phyloP scores from a whole-genome alignment of 2,329 filamentous ascomycete species.

The Immersiporthe knoxdaviesiana region DNA sequence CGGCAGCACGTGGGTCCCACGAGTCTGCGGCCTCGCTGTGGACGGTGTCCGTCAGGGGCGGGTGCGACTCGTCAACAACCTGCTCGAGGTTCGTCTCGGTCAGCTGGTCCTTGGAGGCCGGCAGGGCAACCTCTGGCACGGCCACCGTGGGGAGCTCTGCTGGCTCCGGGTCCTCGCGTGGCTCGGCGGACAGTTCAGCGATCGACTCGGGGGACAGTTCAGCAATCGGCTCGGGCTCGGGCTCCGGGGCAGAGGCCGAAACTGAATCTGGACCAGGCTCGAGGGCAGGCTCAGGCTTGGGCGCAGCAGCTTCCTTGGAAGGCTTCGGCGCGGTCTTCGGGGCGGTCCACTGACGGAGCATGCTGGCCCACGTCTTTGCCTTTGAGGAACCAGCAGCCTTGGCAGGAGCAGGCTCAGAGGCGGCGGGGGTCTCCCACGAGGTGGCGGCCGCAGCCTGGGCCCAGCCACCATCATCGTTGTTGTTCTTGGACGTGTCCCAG shows the following conservation, averaged over 20 bases:
- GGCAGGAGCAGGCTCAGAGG: conserved; percentile 38
- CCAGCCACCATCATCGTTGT: conserved; percentile 43
- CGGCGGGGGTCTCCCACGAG: conserved; percentile 50
- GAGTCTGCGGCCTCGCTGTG: conserved; percentile 90
- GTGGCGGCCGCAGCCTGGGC: conserved; percentile 37
- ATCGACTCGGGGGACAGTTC: conserved; percentile 39
- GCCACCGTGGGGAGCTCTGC: conserved; percentile 45
- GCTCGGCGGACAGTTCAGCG: conserved; percentile 38
- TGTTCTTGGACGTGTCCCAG: conserved; percentile 55
- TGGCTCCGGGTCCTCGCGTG: conserved; percentile 35
- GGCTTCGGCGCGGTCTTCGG: conserved; percentile 61
- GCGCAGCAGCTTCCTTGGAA: conserved; percentile 52
- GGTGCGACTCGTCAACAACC: conserved; percentile 78
- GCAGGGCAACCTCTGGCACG: conserved; percentile 59
- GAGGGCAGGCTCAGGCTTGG: conserved; percentile 49
- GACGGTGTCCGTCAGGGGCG: conserved; percentile 77
- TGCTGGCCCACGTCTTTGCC: conserved; percentile 74
- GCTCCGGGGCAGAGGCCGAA: conserved; percentile 32
- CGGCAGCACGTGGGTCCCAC: conserved; percentile 69
- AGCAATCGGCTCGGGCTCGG: conserved; percentile 43
- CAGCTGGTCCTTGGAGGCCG: conserved; percentile 78
- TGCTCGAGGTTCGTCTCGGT: conserved; percentile 93
- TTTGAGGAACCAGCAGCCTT: conserved; percentile 36
- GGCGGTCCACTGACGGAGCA: conserved; percentile 65
- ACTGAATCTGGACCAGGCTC: conserved; percentile 39